phyloP scores from a whole-genome alignment of 116 monocot species.

The Posidonia oceanica region DNA sequence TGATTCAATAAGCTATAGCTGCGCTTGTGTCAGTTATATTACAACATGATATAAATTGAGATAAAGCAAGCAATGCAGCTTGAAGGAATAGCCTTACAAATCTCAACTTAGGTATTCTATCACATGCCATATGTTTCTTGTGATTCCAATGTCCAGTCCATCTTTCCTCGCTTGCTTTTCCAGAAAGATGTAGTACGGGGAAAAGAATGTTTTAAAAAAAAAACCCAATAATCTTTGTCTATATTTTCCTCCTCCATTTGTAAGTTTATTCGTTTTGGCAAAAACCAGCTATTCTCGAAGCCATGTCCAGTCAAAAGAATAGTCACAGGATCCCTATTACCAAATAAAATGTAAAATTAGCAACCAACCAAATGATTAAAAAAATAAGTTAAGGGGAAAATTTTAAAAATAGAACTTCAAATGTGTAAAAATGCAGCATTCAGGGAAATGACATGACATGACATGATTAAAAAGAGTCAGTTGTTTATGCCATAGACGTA shows the following conservation, averaged over 20 bases:
- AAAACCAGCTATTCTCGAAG: background rate
- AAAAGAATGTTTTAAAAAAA: background rate
- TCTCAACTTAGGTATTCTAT: background rate
- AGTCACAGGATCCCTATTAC: background rate
- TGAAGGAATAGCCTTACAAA: background rate
- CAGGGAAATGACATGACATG: too few relatives aligned
- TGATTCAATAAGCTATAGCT: too few relatives aligned
- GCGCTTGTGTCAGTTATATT: too few relatives aligned
- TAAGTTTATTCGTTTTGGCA: constrained; percentile 4
- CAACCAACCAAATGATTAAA: background rate
- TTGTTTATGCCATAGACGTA: too few relatives aligned
- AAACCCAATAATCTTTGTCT: background rate
- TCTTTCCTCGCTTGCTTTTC: background rate
- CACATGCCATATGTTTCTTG: background rate
- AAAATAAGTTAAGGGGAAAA: background rate
- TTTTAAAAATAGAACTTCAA: background rate
- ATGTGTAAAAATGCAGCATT: background rate
- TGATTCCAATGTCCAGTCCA: background rate
- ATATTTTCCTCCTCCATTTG: constrained; percentile 3
- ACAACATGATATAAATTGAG: too few relatives aligned
- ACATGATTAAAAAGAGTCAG: too few relatives aligned
- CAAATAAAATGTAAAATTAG: background rate
- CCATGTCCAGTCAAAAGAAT: constrained; percentile 3
- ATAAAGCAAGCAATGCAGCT: background rate
- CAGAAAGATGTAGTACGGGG: background rate